A percentile compares a stretch with the other conserved stretches of the same genome.
phyloP scores from a whole-genome alignment of 1,284 basidiomycete species.

The Athelia sp. region DNA sequence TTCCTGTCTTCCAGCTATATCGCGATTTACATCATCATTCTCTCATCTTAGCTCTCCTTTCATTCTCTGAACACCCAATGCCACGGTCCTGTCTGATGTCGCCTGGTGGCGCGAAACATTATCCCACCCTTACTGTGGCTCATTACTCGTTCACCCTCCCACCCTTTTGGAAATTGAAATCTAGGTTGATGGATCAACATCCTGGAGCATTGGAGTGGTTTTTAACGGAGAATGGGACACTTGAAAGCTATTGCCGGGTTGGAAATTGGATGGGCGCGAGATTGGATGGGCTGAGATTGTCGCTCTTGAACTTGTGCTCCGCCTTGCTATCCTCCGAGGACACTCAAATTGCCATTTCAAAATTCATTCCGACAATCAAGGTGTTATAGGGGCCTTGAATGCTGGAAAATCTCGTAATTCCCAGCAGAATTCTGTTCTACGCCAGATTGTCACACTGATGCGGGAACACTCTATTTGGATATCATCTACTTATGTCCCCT shows the following conservation, averaged over 20 bases:
- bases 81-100: conserved; percentile 13
- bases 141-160: conserved; percentile 2
- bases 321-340: conserved; percentile 6
- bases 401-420: conserved; percentile 6
- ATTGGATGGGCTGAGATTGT: conserved; percentile 24
- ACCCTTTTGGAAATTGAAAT: conserved; percentile 2
- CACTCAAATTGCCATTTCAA: conserved; percentile 9
- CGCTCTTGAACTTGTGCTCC: conserved; percentile 20
- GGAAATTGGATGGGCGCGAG: conserved; percentile 21
- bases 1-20: conserved; percentile 14
- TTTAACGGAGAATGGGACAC: conserved; percentile 17
- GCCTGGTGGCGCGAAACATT: conserved; percentile 20
- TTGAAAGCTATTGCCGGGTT: conserved; percentile 15
- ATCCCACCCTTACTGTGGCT: background rate
- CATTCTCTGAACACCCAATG: conserved; percentile 1
- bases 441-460: background rate
- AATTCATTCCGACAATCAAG: conserved; percentile 28
- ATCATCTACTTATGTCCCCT: background rate
- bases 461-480: background rate
- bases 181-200: conserved; percentile 21
- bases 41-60: conserved; percentile 4
- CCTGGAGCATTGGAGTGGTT: conserved; percentile 27
- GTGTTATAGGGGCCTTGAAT: conserved; percentile 23
- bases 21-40: conserved; percentile 13
- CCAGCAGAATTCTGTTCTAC: background rate